Evolutionary conservation across 2,329 filamentous ascomycete genomes (phyloP), one percentile per base, ranked within the genome.

Genomic region (Helotiales sp.): DNA sequence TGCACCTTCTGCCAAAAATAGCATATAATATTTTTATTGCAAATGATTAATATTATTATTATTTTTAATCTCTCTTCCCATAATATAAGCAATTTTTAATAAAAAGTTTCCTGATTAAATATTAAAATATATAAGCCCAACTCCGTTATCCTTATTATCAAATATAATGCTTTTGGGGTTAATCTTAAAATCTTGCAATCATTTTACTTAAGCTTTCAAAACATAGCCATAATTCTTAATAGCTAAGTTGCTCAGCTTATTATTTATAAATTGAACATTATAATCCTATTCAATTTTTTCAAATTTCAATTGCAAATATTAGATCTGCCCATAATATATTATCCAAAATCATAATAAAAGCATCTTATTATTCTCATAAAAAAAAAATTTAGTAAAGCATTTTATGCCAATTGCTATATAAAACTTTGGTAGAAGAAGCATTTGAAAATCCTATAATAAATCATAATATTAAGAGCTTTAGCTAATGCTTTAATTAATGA

Each of bases 171-270:
- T 37, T 24, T 58, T 24, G 26, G 61, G 7, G 40, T 64, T 64
- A 34, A 64, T 59, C 61, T 64, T 43, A 52, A 22, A 64, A 58
- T 58, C 37, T 64, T 15, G 61, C 43, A 64, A 37, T 30, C 40
- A 37, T 58, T 40, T 58, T 10, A 64, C 61, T 45, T 52, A 37
- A 58, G 61, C 40, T 54, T 62, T 5, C 59, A 62, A 52, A 45
- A 62, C 26, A 50, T 50, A 50, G 1, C 43, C 20, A 50, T 52
- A 10, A 26, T 26, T 26, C 1, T 49, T 49, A 49, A 8, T 26
- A 49, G 20, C 45, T n/a, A 13, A 24, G 22, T 24, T 13, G 45
- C 45, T 49, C 45, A 20, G 20, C 22, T 26, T 49, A 20, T 24
- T 30, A 5, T 52, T 17, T 28, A 62, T 20, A 50, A 50, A 37